phyloP scores from a whole-genome alignment of 306 rosid genomes.

The Canavalia ensiformis region DNA sequence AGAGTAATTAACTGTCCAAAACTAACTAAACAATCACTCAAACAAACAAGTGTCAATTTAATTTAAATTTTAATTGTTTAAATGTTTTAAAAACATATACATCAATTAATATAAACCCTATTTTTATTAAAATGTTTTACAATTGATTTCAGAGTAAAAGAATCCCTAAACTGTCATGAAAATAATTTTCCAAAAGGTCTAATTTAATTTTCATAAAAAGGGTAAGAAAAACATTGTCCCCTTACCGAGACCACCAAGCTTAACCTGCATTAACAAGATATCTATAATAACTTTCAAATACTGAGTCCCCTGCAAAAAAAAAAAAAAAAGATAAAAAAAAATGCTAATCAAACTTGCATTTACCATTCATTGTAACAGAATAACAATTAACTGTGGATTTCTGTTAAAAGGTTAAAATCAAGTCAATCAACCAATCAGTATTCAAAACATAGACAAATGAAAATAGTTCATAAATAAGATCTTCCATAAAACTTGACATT shows the following conservation, averaged over 20 bases:
- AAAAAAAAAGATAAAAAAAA: not conserved
- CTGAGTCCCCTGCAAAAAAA: not conserved
- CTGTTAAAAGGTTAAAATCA: not conserved
- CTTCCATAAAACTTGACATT: constrained; percentile 20
- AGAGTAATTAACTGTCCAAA: too few relatives aligned
- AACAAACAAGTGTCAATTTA: too few relatives aligned
- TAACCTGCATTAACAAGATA: not conserved
- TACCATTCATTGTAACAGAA: not conserved
- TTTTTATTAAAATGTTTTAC: too few relatives aligned
- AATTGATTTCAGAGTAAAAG: too few relatives aligned
- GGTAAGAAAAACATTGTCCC: not conserved
- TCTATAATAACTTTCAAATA: not conserved
- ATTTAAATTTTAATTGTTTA: too few relatives aligned
- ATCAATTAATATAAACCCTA: too few relatives aligned
- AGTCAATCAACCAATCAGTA: not conserved
- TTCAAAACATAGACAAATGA: constrained; percentile 21
- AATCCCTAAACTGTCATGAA: not conserved
- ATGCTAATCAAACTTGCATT: not conserved
- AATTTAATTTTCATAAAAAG: not conserved
- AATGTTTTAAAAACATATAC: too few relatives aligned
- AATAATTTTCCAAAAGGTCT: not conserved
- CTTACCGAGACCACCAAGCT: not conserved
- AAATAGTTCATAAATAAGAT: not conserved
- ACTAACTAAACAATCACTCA: too few relatives aligned
- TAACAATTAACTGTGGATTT: not conserved